Base-by-base conservation (phyloP, 495 filamentous ascomycete species). In the Penicillium chermesinum region DNA sequence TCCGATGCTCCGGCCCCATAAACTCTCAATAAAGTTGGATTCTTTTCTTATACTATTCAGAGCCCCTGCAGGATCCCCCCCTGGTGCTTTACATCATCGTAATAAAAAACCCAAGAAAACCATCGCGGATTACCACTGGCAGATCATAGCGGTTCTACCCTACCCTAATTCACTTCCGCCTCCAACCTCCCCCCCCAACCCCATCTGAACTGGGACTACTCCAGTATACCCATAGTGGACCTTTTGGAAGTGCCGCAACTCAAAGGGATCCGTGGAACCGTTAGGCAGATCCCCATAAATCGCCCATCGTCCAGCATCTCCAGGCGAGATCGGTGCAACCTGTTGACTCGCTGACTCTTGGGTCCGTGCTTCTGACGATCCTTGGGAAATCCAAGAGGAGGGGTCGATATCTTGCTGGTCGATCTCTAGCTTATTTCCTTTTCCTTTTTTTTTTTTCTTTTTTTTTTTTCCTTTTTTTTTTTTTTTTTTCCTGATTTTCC, bases 321-420 rank as follows among this genome's bases (percentile, higher is more conserved):
- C 57, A 57, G n/a, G 59, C 58, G 50, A 61, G 54, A 62, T 59
- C 58, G 49, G 49, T 67, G 59, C 59, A 59, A 59, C 59, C 54
- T 52, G 49, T 56, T 53, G 46, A 49, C 57, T 61, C 46, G 46
- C 44, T 55, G 54, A 61, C 53, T 57, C 51, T 46, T 49, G 38
- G 67, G 67, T 57, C 67, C 64, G 67, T 71, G 67, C 67, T 68
- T 35, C 19, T 38, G 48, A 60, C 63, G 67, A 70, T 70, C 67
- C 61, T 48, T 65, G 57, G 54, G n/a, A n/a, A 59, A 48, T 55
- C 52, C 44, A 14, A 33, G 49, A 51, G 48, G 59, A 58, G 58
- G 58, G 60, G 65, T 63, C 59, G 59, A 61, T 55, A 62, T 57
- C 55, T n/a, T n/a, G n/a, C 59, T 64, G 56, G 61, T 64, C 61